phyloP scores from a whole-genome alignment of 768 basidiomycete genomes.

The Collybia sordida region DNA sequence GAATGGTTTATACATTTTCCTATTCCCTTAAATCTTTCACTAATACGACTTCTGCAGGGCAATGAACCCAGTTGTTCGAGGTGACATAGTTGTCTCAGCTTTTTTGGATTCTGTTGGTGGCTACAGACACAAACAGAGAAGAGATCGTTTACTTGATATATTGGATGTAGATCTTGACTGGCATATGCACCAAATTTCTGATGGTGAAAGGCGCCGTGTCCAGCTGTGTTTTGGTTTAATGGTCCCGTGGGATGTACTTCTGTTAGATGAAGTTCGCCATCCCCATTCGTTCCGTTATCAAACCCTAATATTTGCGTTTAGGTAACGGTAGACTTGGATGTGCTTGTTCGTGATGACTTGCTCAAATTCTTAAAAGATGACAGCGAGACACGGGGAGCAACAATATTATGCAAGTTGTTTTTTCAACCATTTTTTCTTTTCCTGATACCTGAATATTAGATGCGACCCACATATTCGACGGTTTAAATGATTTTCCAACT shows the following conservation, averaged over 20 bases:
- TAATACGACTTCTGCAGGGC: conserved; percentile 54
- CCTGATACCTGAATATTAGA: conserved; percentile 42
- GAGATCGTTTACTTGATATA: conserved; percentile 85
- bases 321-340: conserved; percentile 97
- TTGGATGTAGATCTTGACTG: conserved; percentile 94
- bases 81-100: conserved; percentile 88
- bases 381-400: conserved; percentile 75
- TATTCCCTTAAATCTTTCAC: conserved; percentile 2
- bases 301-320: conserved; percentile 24
- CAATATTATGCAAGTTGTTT: conserved; percentile 72
- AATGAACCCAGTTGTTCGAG: conserved; percentile 93
- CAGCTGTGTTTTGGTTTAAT: conserved; percentile 97
- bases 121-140: conserved; percentile 86
- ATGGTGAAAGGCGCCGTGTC: conserved; percentile 89
- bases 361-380: conserved; percentile 85
- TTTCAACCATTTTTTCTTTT: conserved; percentile 2
- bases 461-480: conserved; percentile 97
- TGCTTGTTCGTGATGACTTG: conserved; percentile 90
- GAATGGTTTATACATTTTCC: conserved; percentile 67
- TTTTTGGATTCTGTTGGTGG: conserved; percentile 99
- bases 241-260: conserved; percentile 88
- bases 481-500: conserved; percentile 87
- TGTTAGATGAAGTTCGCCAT: conserved; percentile 82
- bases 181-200: conserved; percentile 95
- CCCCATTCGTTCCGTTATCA: conserved; percentile 3